Percentiles rank a stretch among this genome's conserved stretches.
Conservation (phyloP, 78 protist species). For the Pigoraptor vietnamica region DNA sequence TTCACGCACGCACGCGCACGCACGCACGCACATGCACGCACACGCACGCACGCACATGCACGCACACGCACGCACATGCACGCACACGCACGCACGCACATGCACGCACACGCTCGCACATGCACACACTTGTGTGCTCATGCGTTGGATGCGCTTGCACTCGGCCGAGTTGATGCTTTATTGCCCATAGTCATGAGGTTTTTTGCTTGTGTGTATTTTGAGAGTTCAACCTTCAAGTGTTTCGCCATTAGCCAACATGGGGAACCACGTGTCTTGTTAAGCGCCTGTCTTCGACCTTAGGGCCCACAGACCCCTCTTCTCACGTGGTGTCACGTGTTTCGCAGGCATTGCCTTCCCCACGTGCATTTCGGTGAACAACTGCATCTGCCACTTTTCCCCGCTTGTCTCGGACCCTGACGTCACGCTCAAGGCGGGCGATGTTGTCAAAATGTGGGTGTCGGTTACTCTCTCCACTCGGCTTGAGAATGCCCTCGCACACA, state of each 20-base stretch:
- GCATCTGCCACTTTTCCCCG: not conserved
- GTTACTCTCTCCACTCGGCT: too few relatives aligned
- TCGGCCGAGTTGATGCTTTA: too few relatives aligned
- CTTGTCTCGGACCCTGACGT: conserved; percentile 8
- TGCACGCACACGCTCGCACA: too few relatives aligned
- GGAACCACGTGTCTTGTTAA: not conserved
- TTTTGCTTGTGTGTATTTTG: too few relatives aligned
- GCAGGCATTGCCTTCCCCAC: not conserved
- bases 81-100: too few relatives aligned
- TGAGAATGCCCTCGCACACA: too few relatives aligned
- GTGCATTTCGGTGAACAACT: not conserved
- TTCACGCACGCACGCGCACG: too few relatives aligned
- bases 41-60: not conserved
- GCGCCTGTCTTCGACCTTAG: not conserved
- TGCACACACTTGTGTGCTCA: too few relatives aligned
- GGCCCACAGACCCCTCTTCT: too few relatives aligned
- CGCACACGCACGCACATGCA: too few relatives aligned
- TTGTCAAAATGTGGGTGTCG: conserved; percentile 88
- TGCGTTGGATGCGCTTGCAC: not conserved
- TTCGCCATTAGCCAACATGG: not conserved
- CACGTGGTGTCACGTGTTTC: not conserved
- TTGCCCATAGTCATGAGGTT: not conserved
- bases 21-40: not conserved
- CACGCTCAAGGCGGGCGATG: conserved; percentile 78
- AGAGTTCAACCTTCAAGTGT: not conserved